These are phyloP conservation scores for Fraxinus pennsylvanica DNA, from an alignment of 257 asterid species.

Conservation along the genomic window DNA sequence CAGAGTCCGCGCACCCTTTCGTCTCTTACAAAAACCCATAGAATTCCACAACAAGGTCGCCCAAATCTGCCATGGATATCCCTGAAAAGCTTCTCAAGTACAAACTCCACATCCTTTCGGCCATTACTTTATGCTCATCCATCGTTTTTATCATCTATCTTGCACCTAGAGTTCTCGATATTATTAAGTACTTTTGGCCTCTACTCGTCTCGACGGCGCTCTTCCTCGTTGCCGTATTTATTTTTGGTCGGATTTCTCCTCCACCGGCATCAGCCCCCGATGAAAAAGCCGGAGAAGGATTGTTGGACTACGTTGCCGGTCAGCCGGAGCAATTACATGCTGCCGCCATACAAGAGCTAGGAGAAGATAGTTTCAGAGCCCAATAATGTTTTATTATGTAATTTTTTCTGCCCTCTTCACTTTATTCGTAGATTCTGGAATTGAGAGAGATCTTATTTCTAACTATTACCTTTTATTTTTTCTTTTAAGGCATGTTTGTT, in stretches of 20 bases:
- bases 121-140: slow-evolving; percentile 13
- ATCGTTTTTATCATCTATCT: slow-evolving; percentile 33
- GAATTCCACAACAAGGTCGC: not conserved
- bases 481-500: too few relatives aligned
- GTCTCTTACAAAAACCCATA: not conserved
- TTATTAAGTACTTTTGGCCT: slow-evolving; percentile 67
- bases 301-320: slow-evolving; percentile 62
- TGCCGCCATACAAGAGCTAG: slow-evolving; percentile 11
- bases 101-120: slow-evolving; percentile 51
- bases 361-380: slow-evolving; percentile 19
- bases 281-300: slow-evolving; percentile 59
- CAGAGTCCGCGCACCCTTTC: not conserved
- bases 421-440: not conserved
- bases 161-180: slow-evolving; percentile 56
- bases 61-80: slow-evolving; percentile 52
- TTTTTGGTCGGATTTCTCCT: slow-evolving; percentile 58
- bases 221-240: slow-evolving; percentile 53
- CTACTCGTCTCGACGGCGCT: slow-evolving; percentile 70
- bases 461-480: too few relatives aligned
- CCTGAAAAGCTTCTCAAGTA: slow-evolving; percentile 49
- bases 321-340: slow-evolving; percentile 40
- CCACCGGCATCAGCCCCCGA: slow-evolving; percentile 40
- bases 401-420: not conserved
- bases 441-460: not conserved
- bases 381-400: slow-evolving; percentile 13